A percentile compares a stretch with the other conserved stretches of the same genome.
These are phyloP conservation scores for Jaltomata sinuosa DNA, from an alignment of 257 asterid species.

Conservation along the genomic window DNA sequence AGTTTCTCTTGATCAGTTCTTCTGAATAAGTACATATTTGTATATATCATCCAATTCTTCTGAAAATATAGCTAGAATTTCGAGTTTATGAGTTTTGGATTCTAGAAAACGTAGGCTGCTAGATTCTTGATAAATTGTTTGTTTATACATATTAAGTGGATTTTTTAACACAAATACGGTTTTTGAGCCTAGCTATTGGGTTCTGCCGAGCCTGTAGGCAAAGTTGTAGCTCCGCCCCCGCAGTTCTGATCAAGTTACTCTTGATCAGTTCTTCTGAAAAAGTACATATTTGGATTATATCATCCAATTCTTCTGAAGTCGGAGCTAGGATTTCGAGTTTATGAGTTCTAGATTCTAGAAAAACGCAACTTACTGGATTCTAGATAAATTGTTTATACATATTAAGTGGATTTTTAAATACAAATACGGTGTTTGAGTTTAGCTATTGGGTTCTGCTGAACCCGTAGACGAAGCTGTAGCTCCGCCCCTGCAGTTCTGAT, in stretches of 20 bases:
- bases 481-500: not conserved
- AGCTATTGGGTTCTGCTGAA: not conserved
- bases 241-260: not conserved
- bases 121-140: too few relatives aligned
- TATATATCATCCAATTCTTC: not conserved
- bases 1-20: too few relatives aligned
- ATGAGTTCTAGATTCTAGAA: not conserved
- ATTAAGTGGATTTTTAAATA: not conserved
- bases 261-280: not conserved
- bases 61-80: not conserved
- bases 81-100: too few relatives aligned
- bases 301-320: not conserved
- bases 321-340: not conserved
- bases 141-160: not conserved
- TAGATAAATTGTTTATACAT: not conserved
- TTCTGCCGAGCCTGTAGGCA: not conserved
- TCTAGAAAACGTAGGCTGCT: too few relatives aligned
- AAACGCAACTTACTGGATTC: not conserved
- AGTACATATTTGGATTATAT: not conserved
- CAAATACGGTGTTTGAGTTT: not conserved
- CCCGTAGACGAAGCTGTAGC: not conserved
- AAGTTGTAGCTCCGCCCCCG: not conserved
- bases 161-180: not conserved
- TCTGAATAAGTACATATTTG: too few relatives aligned
- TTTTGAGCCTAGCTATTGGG: not conserved